These are phyloP conservation scores for Alternaria angustiovoidea DNA, from an alignment of 2,329 filamentous ascomycete species.

Conservation along the genomic window DNA sequence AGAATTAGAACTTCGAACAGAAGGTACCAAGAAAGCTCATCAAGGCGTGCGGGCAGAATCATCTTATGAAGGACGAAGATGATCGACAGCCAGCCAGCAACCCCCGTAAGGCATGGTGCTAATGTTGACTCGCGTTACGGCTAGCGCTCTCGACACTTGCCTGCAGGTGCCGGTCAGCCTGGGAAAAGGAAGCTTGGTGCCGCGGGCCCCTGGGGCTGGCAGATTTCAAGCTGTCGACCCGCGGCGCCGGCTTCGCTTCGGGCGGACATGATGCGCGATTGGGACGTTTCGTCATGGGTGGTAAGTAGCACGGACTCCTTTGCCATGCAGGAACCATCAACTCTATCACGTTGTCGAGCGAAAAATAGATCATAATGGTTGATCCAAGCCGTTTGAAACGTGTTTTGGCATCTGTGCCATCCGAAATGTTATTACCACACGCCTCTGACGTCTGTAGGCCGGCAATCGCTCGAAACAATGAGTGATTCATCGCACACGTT, in stretches of 20 bases:
- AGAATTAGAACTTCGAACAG: constrained; percentile 25
- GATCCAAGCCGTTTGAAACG: constrained; percentile 8
- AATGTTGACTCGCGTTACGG: constrained; percentile 28
- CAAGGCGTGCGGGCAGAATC: constrained; percentile 15
- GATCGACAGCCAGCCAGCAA: constrained; percentile 23
- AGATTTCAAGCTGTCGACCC: constrained; percentile 21
- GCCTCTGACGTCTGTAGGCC: constrained; percentile 2
- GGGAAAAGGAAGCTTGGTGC: constrained; percentile 23
- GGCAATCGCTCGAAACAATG: constrained; percentile 22
- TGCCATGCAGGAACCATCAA: constrained; percentile 24
- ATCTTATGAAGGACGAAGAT: constrained; percentile 30
- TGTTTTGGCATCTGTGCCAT: not conserved
- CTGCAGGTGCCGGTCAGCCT: constrained; percentile 21
- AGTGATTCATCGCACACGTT: constrained; percentile 21
- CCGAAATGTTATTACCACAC: not conserved
- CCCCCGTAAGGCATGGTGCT: constrained; percentile 29
- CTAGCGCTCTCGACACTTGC: constrained; percentile 19
- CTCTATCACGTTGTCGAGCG: constrained; percentile 5
- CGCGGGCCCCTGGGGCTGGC: constrained; percentile 17
- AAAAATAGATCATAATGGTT: not conserved
- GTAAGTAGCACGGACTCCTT: constrained; percentile 15
- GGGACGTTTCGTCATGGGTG: constrained; percentile 12
- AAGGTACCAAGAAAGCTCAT: constrained; percentile 22
- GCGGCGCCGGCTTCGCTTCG: constrained; percentile 28
- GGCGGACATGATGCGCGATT: constrained; percentile 16